phyloP scores from a whole-genome alignment of 306 rosid species.

The Trichosanthes cucumerina region DNA sequence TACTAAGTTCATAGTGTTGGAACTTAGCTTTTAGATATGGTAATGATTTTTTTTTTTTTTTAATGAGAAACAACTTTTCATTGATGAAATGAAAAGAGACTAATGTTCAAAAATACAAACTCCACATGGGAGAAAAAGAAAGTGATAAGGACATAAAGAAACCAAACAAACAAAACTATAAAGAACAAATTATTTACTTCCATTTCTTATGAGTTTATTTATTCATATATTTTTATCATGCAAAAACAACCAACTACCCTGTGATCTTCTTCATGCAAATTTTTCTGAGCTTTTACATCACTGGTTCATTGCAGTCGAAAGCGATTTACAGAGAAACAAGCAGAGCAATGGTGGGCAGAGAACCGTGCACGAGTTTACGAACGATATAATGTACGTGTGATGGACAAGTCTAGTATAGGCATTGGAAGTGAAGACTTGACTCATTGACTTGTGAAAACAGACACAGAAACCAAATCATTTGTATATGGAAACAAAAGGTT shows the following conservation, averaged over 20 bases:
- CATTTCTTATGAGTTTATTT: neutral
- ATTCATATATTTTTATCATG: neutral
- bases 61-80: no score
- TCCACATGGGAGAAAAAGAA: no score
- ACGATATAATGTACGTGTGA: conserved; percentile 68
- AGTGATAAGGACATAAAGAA: no score
- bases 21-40: neutral
- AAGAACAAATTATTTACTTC: no score
- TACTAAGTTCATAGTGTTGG: neutral
- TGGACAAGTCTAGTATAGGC: conserved; percentile 78
- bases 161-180: no score
- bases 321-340: conserved; percentile 93
- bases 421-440: conserved; percentile 82
- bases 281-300: neutral
- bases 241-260: neutral
- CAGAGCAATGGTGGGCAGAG: conserved; percentile 98
- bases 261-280: neutral
- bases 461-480: conserved; percentile 22
- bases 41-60: no score
- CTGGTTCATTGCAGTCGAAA: conserved; percentile 63
- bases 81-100: no score
- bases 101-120: no score
- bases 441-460: conserved; percentile 32
- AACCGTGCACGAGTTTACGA: conserved; percentile 80
- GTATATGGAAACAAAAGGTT: conserved; percentile 44